Conservation (phyloP, 805 yeast species). For the Kodamaea fukazawae region DNA sequence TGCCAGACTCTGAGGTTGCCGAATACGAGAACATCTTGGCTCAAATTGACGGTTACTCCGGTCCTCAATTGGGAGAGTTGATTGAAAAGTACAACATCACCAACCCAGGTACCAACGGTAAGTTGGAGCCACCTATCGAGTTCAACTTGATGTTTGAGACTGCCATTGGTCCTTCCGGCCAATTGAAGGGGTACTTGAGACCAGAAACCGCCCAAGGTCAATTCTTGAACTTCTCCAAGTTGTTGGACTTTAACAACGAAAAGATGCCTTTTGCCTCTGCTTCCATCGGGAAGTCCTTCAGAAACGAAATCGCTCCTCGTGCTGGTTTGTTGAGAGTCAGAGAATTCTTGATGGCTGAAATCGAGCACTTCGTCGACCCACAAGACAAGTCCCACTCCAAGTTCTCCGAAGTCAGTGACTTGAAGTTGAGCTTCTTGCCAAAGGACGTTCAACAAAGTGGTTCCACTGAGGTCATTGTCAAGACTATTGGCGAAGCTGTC, state of each 20-base stretch:
- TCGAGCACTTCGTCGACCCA: slow-evolving; percentile 98
- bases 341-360: slow-evolving; percentile 99
- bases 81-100: slow-evolving; percentile 79
- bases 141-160: slow-evolving; percentile 99
- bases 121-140: slow-evolving; percentile 85
- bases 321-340: slow-evolving; percentile 97
- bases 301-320: slow-evolving; percentile 98
- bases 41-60: slow-evolving; percentile 92
- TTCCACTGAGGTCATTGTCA: slow-evolving; percentile 58
- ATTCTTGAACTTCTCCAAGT: slow-evolving; percentile 89
- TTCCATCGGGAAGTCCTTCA: slow-evolving; percentile 95
- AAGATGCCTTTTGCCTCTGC: slow-evolving; percentile 99
- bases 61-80: slow-evolving; percentile 86
- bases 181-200: slow-evolving; percentile 89
- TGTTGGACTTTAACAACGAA: slow-evolving; percentile 90
- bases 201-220: slow-evolving; percentile 99
- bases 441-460: slow-evolving; percentile 88
- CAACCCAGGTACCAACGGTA: slow-evolving; percentile 88
- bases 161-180: slow-evolving; percentile 98
- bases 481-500: slow-evolving; percentile 90
- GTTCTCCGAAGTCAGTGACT: slow-evolving; percentile 71
- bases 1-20: slow-evolving; percentile 72
- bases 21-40: slow-evolving; percentile 89
- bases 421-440: slow-evolving; percentile 76
- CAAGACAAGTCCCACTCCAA: slow-evolving; percentile 76